Percentiles rank a stretch among this genome's conserved stretches.
Evolutionary conservation across 768 basidiomycete genomes (phyloP).

Genomic region (Lactarius tabidus): DNA sequence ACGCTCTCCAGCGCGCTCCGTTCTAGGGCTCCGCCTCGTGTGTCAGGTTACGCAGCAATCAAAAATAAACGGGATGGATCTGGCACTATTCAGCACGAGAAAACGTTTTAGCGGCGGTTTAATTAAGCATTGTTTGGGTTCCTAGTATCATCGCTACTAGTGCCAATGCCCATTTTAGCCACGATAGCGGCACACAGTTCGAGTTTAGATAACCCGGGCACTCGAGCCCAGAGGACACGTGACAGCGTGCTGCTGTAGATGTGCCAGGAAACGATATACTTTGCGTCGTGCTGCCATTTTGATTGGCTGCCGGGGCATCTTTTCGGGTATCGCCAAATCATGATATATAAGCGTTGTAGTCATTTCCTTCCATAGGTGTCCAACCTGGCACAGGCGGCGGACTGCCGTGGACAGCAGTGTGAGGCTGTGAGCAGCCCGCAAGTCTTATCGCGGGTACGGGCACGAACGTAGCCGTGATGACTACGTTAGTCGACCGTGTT

Average conservation of each 20-base stretch:
- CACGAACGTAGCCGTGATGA: neutral
- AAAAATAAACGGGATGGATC: neutral
- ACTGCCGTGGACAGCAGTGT: too few relatives aligned
- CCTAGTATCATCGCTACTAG: neutral
- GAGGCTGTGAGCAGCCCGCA: neutral
- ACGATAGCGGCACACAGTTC: too few relatives aligned
- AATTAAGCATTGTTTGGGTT: neutral
- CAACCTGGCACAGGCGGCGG: too few relatives aligned
- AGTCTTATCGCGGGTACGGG: neutral
- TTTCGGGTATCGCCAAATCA: neutral
- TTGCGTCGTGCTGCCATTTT: neutral
- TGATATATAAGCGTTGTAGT: neutral
- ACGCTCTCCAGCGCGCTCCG: too few relatives aligned
- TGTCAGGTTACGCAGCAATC: fast-evolving
- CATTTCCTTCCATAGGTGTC: neutral
- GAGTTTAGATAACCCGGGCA: too few relatives aligned
- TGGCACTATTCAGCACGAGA: neutral
- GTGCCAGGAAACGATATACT: neutral
- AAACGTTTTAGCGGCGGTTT: neutral
- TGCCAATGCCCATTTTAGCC: too few relatives aligned
- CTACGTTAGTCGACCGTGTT: neutral
- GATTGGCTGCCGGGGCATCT: neutral
- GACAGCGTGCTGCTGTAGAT: too few relatives aligned
- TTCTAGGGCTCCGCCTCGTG: neutral
- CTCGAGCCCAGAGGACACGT: too few relatives aligned